Percentiles rank a stretch among this genome's conserved stretches.
phyloP scores from a whole-genome alignment of 306 rosid species.

The Senna siamea region DNA sequence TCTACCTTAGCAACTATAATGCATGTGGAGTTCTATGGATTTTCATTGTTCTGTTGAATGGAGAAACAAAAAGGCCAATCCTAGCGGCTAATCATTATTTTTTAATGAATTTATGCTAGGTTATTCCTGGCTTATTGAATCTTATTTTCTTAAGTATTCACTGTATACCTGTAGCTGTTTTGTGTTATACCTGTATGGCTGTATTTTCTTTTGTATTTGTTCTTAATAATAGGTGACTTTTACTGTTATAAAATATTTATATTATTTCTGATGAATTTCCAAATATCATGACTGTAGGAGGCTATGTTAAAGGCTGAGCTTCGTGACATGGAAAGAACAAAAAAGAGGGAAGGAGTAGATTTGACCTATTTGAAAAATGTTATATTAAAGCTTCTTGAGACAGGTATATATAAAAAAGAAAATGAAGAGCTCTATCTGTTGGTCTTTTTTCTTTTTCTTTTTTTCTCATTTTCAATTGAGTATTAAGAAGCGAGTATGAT shows the following conservation, averaged over 20 bases:
- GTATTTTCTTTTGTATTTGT: background rate
- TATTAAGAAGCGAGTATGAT: conserved; percentile 26
- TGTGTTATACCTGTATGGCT: background rate
- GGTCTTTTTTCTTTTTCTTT: conserved; percentile 35
- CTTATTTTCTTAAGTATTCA: background rate
- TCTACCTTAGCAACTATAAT: background rate
- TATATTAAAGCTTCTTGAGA: conserved; percentile 95
- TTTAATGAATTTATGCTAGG: background rate
- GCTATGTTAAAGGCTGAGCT: conserved; percentile 82
- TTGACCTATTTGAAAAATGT: conserved; percentile 94
- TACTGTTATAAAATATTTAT: background rate
- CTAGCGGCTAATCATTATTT: background rate
- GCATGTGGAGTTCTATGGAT: background rate
- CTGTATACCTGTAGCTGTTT: background rate
- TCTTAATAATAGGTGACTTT: background rate
- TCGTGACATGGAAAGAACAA: conserved; percentile 78
- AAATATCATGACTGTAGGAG: conserved; percentile 56
- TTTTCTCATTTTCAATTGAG: conserved; percentile 21
- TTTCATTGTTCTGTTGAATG: conserved; percentile 25
- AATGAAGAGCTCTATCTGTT: conserved; percentile 15
- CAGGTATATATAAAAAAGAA: conserved; percentile 55
- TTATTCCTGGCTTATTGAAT: background rate
- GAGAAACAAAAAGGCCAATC: background rate
- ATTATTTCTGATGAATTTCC: conserved; percentile 23
- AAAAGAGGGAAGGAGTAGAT: conserved; percentile 97